Evolutionary conservation across 2,329 filamentous ascomycete species (phyloP).

Genomic region (Penicillium occitanis): DNA sequence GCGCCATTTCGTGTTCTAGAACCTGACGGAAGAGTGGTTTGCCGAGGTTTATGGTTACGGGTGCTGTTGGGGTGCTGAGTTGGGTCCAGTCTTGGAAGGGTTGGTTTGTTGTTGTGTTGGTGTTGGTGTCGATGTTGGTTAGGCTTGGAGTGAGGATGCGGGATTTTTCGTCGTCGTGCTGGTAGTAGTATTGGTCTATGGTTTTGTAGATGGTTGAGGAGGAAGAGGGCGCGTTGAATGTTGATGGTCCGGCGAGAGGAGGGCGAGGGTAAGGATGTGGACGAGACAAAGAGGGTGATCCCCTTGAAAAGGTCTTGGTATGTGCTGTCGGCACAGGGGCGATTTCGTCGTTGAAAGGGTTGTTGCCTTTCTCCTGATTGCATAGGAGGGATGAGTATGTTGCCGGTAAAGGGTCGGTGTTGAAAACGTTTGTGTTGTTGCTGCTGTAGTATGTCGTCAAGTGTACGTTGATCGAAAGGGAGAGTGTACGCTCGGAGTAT

Average conservation of each 20-base stretch:
- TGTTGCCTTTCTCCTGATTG: neutral
- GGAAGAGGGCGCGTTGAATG: neutral
- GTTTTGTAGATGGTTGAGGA: neutral
- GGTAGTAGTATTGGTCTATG: slow-evolving; percentile 11
- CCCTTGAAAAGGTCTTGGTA: neutral
- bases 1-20: slow-evolving; percentile 63
- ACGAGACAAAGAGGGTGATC: neutral
- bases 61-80: slow-evolving; percentile 11
- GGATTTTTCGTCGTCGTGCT: neutral
- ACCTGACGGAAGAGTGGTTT: slow-evolving; percentile 41
- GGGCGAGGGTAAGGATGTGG: neutral
- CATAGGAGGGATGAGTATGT: slow-evolving; percentile 6
- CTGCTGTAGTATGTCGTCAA: slow-evolving; percentile 21
- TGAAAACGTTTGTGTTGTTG: neutral
- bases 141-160: neutral
- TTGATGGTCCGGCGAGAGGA: neutral
- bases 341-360: neutral
- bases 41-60: slow-evolving; percentile 19
- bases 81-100: slow-evolving; percentile 19
- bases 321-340: neutral
- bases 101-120: neutral
- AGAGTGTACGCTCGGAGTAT: slow-evolving; percentile 69
- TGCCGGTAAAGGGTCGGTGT: neutral
- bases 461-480: slow-evolving; percentile 57
- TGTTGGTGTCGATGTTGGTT: neutral